phyloP scores from a whole-genome alignment of 2,329 filamentous ascomycete genomes.

The Neospermospora avenae region DNA sequence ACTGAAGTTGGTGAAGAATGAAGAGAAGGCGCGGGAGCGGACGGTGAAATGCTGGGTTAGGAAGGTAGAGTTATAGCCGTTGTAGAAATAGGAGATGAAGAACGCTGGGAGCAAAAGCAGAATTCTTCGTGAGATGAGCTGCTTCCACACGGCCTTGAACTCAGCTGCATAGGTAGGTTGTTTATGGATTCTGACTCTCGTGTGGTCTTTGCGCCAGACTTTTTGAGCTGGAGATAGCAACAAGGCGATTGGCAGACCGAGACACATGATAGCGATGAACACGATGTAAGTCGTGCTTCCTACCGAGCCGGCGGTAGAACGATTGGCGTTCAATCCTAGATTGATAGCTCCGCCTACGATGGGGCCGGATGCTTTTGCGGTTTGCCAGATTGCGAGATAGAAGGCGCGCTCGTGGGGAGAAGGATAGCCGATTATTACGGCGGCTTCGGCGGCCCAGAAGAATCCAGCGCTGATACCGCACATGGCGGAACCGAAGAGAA shows the following conservation, averaged over 20 bases:
- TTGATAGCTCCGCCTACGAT: conserved; percentile 32
- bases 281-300: conserved; percentile 15
- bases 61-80: conserved; percentile 42
- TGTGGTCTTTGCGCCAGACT: conserved; percentile 13
- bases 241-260: conserved; percentile 12
- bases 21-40: conserved; percentile 39
- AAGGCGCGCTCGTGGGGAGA: conserved; percentile 27
- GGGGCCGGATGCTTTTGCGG: conserved; percentile 40
- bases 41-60: conserved; percentile 43
- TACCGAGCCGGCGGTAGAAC: conserved; percentile 11
- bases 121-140: conserved; percentile 26
- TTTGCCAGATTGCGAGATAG: conserved; percentile 38
- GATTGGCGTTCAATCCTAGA: conserved; percentile 10
- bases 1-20: conserved; percentile 28
- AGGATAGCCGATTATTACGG: conserved; percentile 41
- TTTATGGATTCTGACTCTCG: conserved; percentile 6
- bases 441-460: conserved; percentile 42
- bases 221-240: conserved; percentile 6
- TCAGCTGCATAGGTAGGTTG: conserved; percentile 9
- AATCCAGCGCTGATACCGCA: conserved; percentile 41
- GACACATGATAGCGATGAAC: conserved; percentile 16
- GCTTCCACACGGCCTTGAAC: conserved; percentile 11
- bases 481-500: conserved; percentile 38
- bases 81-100: conserved; percentile 39
- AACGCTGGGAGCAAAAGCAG: conserved; percentile 39